A percentile compares a stretch with the other conserved stretches of the same genome.
Conservation (phyloP, 1,284 basidiomycete genomes). For the Microbotryum violaceum region DNA sequence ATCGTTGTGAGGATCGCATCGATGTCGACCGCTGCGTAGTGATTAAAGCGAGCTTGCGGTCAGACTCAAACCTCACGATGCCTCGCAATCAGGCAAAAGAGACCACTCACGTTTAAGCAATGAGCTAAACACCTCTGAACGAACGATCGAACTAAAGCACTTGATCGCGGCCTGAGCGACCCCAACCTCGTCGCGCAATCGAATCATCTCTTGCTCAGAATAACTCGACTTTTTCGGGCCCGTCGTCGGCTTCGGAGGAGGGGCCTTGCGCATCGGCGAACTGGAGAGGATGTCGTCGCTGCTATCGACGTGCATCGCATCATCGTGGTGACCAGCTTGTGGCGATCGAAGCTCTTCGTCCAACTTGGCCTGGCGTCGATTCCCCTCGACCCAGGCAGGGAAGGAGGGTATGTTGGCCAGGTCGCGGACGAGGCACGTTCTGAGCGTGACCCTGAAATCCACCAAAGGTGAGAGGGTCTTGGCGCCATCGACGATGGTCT, state of each 20-base stretch:
- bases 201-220: slow-evolving; percentile 23
- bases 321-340: too few relatives aligned
- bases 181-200: slow-evolving; percentile 24
- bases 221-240: too few relatives aligned
- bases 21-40: slow-evolving; percentile 8
- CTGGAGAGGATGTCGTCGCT: too few relatives aligned
- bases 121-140: neutral
- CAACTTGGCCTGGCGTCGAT: too few relatives aligned
- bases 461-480: slow-evolving; percentile 13
- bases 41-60: neutral
- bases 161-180: slow-evolving; percentile 25
- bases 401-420: slow-evolving; percentile 23
- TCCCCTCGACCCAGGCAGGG: slow-evolving; percentile 5
- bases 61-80: neutral
- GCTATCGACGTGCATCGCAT: too few relatives aligned
- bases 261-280: too few relatives aligned
- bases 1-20: slow-evolving; percentile 3
- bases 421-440: slow-evolving; percentile 16
- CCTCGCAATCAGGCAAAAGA: neutral
- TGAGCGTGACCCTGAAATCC: neutral
- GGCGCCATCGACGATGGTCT: neutral
- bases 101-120: neutral
- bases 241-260: too few relatives aligned
- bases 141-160: neutral
- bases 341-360: too few relatives aligned